Conservation (phyloP, 768 basidiomycete species). For the Hydnomerulius pinastri region DNA sequence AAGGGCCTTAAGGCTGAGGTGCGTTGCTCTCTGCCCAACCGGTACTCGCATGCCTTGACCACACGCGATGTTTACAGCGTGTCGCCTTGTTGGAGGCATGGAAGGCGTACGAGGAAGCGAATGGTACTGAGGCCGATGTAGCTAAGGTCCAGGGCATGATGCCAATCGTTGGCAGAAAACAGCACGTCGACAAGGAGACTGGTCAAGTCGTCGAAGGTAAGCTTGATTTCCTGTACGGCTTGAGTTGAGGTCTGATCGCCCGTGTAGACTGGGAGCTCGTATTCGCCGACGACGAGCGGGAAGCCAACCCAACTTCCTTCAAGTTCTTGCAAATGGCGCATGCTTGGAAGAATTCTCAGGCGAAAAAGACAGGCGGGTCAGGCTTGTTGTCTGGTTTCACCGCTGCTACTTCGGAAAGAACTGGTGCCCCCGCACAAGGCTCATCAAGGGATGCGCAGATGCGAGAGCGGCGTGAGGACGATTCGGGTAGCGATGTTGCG, state of each 20-base stretch:
- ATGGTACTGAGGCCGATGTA: constrained; percentile 73
- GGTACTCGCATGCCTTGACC: constrained; percentile 1
- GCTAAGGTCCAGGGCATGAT: constrained; percentile 89
- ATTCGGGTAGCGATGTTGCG: constrained; percentile 50
- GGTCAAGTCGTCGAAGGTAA: constrained; percentile 85
- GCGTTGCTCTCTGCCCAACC: constrained; percentile 21
- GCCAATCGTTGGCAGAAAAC: constrained; percentile 86
- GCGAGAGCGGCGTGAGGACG: constrained; percentile 26
- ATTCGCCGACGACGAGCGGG: constrained; percentile 95
- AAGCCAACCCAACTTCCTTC: constrained; percentile 90
- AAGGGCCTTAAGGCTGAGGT: constrained; percentile 90
- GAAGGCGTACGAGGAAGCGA: constrained; percentile 88
- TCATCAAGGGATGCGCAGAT: constrained; percentile 26
- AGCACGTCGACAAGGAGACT: constrained; percentile 81
- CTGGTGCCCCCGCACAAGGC: constrained; percentile 4
- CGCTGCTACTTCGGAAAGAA: constrained; percentile 33
- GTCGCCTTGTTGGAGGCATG: constrained; percentile 91
- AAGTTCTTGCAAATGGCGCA: constrained; percentile 96
- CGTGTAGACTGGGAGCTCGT: constrained; percentile 89
- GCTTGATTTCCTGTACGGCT: constrained; percentile 20
- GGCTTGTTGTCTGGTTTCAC: constrained; percentile 50
- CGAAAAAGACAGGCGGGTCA: constrained; percentile 38
- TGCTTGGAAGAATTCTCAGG: constrained; percentile 73
- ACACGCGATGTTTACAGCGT: constrained; percentile 51
- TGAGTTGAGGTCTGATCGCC: constrained; percentile 1